phyloP scores from a whole-genome alignment of 129 eudicot species.

The Ambrosia artemisiifolia region DNA sequence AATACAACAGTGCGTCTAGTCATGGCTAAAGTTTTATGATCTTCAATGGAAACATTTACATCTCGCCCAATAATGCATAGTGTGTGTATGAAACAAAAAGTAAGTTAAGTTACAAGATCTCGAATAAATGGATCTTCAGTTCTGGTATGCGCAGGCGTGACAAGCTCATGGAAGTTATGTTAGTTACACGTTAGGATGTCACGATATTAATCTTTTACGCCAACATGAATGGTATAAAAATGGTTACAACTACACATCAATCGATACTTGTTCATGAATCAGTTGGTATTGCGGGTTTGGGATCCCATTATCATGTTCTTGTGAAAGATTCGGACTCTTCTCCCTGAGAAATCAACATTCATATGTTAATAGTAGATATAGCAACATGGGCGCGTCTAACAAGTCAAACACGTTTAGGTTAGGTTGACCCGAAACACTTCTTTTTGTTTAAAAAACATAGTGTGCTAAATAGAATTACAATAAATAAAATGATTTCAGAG shows the following conservation, averaged over 20 bases:
- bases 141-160: neutral
- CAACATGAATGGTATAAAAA: neutral
- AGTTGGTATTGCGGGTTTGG: conserved; percentile 25
- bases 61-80: neutral
- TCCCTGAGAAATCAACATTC: conserved; percentile 27
- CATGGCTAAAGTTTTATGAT: too few species aligned
- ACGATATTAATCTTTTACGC: neutral
- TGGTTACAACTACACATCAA: neutral
- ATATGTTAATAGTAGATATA: neutral
- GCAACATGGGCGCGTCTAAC: neutral
- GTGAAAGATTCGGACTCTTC: conserved; percentile 9
- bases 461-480: too few species aligned
- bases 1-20: too few species aligned
- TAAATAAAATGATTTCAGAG: neutral
- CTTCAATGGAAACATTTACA: neutral
- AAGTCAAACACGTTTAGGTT: too few species aligned
- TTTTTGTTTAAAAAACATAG: too few species aligned
- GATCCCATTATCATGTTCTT: conserved; percentile 29
- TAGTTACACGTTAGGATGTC: neutral
- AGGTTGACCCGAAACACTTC: too few species aligned
- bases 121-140: neutral
- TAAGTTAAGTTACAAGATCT: neutral
- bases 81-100: neutral
- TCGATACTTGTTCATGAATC: conserved; percentile 17
- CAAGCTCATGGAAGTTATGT: neutral